These are phyloP conservation scores for Kurtzmaniella natalensis DNA, from an alignment of 1,139 yeast species.

Conservation along the genomic window DNA sequence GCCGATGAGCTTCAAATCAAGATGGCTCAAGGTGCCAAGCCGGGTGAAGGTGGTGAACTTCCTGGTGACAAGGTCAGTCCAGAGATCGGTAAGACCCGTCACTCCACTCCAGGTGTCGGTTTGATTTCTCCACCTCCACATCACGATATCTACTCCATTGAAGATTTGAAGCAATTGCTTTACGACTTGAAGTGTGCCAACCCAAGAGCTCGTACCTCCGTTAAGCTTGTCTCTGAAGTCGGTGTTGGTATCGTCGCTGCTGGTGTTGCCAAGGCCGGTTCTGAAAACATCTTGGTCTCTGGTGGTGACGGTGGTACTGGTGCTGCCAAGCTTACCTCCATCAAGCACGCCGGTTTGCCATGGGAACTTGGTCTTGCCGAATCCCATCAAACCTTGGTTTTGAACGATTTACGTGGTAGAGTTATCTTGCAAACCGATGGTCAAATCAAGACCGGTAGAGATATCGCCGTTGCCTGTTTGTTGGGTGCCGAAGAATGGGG, in stretches of 20 bases:
- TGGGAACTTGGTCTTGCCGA: constrained; percentile 99
- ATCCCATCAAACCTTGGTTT: constrained; percentile 93
- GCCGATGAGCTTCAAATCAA: constrained; percentile 97
- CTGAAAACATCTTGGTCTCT: constrained; percentile 90
- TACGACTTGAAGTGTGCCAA: constrained; percentile 95
- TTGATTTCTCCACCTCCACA: constrained; percentile 98
- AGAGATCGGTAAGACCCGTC: constrained; percentile 91
- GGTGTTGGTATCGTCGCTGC: constrained; percentile 99
- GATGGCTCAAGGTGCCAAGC: constrained; percentile 99
- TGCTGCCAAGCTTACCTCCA: constrained; percentile 97
- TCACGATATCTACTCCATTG: constrained; percentile 97
- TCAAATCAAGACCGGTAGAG: constrained; percentile 93
- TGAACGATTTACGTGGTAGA: constrained; percentile 93
- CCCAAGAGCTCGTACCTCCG: constrained; percentile 96
- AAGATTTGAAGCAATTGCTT: constrained; percentile 93
- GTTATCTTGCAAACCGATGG: constrained; percentile 97
- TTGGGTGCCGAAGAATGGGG: constrained; percentile 99
- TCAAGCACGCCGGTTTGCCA: constrained; percentile 95
- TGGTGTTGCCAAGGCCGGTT: constrained; percentile 98
- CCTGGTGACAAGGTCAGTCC: constrained; percentile 92
- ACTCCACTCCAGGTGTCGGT: constrained; percentile 96
- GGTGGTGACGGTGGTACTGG: constrained; percentile 99
- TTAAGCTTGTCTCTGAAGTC: constrained; percentile 92
- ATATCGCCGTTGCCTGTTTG: constrained; percentile 91
- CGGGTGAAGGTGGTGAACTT: constrained; percentile 99